Evolutionary conservation across 1,284 basidiomycete genomes (phyloP), one percentile per base, ranked within the genome.

Genomic region (Apiotrichum veenhuisii): DNA sequence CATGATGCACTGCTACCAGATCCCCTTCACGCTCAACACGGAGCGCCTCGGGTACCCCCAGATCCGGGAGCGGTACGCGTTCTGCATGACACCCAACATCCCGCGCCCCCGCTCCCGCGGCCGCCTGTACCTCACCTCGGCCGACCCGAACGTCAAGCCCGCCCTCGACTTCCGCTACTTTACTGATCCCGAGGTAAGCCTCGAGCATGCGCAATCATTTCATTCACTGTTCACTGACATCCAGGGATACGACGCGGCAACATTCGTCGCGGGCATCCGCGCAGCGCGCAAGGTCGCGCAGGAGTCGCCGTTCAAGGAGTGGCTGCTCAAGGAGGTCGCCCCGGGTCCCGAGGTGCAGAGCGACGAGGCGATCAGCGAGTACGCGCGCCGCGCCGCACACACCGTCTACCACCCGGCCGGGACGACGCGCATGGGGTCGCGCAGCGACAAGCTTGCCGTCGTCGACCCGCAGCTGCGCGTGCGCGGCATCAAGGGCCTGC

Each of bases 1-100:
- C 26, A 62, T 62, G 60, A 62, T 62, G 60, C 60, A 62, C 60
- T 62, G 60, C 54, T 62, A 62, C 57, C 60, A 62, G 52, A 62
- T 62, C 20, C 60, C 60, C 7, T 62, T 62, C 45, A 62, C 60
- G 2, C 48, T 62, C 34, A 62, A 62, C 57, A 62, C 60, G 15
- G 60, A 62, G 52, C 60, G 60, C 25, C 54, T 58, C 4, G 60
- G 60, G n/a, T 62, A 54, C 41, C 50, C 57, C 9, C 20, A 18
- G 17, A 54, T 62, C n/a, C 27, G 22, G 5, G 60, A 62, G 22
- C 47, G 57, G 30, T 62, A 62, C 27, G 60, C 60, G 12, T 62
- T 62, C 57, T 62, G 60, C 54, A 62, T 62, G 60, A 62, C 60
- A 14, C 60, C 60, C 40, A 62, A 62, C 54, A 62, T 62, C 25